Base-by-base conservation (phyloP, 1,139 yeast genomes). In the Yamadazyma dendronema region DNA sequence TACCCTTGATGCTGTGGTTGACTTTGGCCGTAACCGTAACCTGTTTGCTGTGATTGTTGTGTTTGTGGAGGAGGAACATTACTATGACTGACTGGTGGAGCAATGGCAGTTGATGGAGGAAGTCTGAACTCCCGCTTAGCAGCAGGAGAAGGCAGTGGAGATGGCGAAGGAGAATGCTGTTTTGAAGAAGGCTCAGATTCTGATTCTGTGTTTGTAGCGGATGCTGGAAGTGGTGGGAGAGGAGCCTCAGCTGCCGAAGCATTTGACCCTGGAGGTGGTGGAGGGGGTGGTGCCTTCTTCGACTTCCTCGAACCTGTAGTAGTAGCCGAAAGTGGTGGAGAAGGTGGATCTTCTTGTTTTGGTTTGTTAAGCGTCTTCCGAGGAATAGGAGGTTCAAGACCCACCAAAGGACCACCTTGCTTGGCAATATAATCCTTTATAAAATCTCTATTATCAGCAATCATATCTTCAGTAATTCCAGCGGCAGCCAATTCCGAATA, bases 401-500 rank as follows among this genome's bases (percentile, higher is more conserved):
- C 95, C 25, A 84, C 94, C 49, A 86, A 65, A 2, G 92, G 92
- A 1, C 95, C 94, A 19, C 95, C 95, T 54, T 82, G 85, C 51
- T 81, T 71, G 6, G 80, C 65, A 45, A 86, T 84, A 53, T 84
- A 86, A 39, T 80, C 81, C 57, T 85, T 86, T 49, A 86, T 86
- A 54, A 86, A 86, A 44, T 84, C 86, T 44, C 89, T 71, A 54
- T 86, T 85, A 42, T 85, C 94, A 1, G 92, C 94, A 59, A 88
- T 86, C 90, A 85, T 84, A 50, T 87, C 95, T 53, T 87, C 95
- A 0, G 89, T 63, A 40, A 88, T 87, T 0, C 96, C 96, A 37
- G 85, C 84, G 15, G 77, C 70, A 27, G 82, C 94, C 39, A 88
- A 68, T 53, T 84, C 92, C 4, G 77, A 66, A 47, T 87, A 85